Base-by-base conservation (phyloP, 2,329 filamentous ascomycete genomes). In the Cladosporium sp. region DNA sequence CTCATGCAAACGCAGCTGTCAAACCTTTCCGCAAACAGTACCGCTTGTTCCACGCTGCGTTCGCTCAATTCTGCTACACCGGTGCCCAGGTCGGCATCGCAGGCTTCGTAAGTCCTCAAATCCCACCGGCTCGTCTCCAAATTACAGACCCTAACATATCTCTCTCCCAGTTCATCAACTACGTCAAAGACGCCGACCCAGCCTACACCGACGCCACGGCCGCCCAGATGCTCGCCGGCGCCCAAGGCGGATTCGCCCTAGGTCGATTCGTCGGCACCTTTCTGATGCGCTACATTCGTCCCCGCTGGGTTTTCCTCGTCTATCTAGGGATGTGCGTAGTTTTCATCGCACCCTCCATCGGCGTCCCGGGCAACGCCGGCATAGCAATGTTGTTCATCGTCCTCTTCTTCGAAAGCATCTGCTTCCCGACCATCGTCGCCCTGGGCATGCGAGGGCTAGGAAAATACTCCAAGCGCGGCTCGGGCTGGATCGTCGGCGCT, bases 371-470 rank as follows among this genome's bases (percentile, higher is more conserved):
- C 25, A 74, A 76, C 49, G 67, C 71, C 0, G 77, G 77, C 13
- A 73, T 83, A 73, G 80, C 59, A 9, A 83, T 88, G 56, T 71
- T 86, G 2, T 74, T 84, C 53, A 16, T 63, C 25, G 85, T 86
- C 55, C 84, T 88, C 57, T 88, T 94, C 67, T 88, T 87, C 61
- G 88, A 57, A 92, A 86, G 84, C 0, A 88, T 89, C 45, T 80
- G 88, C 58, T 95, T 88, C 75, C 89, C 90, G 0, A 82, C 91
- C 1, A 83, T 93, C 53, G 89, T 90, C 57, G 83, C 86, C 3
- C 77, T 93, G 11, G 86, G 85, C 3, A 83, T 95, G 52, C 80
- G 88, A 18, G 86, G 85, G 2, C 75, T 90, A 1, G 87, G 88
- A 5, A 78, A 82, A 15, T 84, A 92, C 69, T 87, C 84, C 30